phyloP scores from a whole-genome alignment of 1,284 basidiomycete species.

The Omphalotus olearius region DNA sequence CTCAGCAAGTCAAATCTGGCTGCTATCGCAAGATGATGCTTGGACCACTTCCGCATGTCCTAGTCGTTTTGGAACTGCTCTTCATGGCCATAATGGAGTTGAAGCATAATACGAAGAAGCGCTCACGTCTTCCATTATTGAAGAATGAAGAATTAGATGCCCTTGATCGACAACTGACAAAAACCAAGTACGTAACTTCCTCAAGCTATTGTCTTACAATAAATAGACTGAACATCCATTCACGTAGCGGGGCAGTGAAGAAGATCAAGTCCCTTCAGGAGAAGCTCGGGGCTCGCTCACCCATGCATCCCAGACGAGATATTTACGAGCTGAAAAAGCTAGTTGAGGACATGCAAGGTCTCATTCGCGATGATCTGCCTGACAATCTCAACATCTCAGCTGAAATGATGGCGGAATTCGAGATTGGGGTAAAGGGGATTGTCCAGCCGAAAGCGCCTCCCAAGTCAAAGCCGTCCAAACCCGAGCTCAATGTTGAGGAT shows the following conservation, averaged over 20 bases:
- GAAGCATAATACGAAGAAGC: slow-evolving; percentile 32
- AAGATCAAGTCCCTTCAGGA: slow-evolving; percentile 5
- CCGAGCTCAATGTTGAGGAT: slow-evolving; percentile 10
- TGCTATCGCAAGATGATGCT: slow-evolving; percentile 42
- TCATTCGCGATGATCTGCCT: slow-evolving; percentile 3
- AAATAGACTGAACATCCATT: neutral
- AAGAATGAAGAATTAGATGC: slow-evolving; percentile 27
- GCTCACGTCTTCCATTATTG: slow-evolving; percentile 23
- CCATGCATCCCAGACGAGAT: slow-evolving; percentile 3
- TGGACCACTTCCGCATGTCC: slow-evolving; percentile 45
- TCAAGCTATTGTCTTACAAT: no score
- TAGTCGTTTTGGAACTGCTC: slow-evolving; percentile 39
- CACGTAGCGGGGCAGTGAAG: slow-evolving; percentile 6
- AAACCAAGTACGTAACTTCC: slow-evolving; percentile 24
- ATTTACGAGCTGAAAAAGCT: neutral
- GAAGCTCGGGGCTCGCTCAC: slow-evolving; percentile 3
- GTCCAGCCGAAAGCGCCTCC: slow-evolving; percentile 1
- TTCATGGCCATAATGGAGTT: slow-evolving; percentile 22
- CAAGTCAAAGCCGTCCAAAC: slow-evolving; percentile 5
- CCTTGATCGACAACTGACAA: slow-evolving; percentile 25
- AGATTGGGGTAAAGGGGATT: slow-evolving; percentile 10
- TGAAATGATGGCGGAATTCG: slow-evolving; percentile 8
- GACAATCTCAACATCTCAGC: neutral
- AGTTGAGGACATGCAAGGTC: neutral
- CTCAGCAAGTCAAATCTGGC: slow-evolving; percentile 27